Percentiles rank a stretch among this genome's conserved stretches.
phyloP scores from a whole-genome alignment of 306 rosid genomes.

The Echinosophora koreensis region DNA sequence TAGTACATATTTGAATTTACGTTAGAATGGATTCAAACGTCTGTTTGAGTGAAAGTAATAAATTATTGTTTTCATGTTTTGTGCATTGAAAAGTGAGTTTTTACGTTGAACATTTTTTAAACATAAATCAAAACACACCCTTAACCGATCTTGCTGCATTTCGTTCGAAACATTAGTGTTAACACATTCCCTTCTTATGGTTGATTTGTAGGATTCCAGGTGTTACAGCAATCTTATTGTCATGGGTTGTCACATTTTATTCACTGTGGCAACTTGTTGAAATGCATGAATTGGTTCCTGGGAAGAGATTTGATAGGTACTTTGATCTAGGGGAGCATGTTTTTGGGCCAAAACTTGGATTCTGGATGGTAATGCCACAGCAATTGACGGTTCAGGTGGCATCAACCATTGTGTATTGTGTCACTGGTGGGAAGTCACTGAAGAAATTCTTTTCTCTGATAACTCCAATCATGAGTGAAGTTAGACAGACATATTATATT shows the following conservation, averaged over 20 bases:
- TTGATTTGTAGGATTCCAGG: slow-evolving; percentile 60
- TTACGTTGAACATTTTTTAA: no score
- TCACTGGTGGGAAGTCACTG: slow-evolving; percentile 76
- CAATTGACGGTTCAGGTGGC: slow-evolving; percentile 70
- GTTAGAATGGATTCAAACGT: no score
- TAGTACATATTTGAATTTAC: no score
- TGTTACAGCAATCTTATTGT: slow-evolving; percentile 35
- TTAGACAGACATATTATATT: slow-evolving; percentile 62
- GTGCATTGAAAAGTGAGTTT: no score
- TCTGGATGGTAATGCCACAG: slow-evolving; percentile 63
- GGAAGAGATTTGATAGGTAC: slow-evolving; percentile 69
- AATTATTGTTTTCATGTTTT: no score
- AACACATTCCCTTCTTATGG: not conserved
- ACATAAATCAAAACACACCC: no score
- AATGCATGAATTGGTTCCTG: slow-evolving; percentile 65
- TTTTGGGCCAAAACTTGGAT: slow-evolving; percentile 60
- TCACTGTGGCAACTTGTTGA: slow-evolving; percentile 67
- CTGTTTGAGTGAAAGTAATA: no score
- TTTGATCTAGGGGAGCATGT: slow-evolving; percentile 62
- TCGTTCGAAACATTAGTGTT: not conserved
- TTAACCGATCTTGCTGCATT: not conserved
- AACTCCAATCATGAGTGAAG: not conserved
- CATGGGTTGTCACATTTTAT: slow-evolving; percentile 73
- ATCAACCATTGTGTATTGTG: slow-evolving; percentile 63
- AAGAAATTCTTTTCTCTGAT: slow-evolving; percentile 59